These are phyloP conservation scores for Polychytrium aggregatum DNA, from an alignment of 192 early-diverging fungal species.

Conservation along the genomic window DNA sequence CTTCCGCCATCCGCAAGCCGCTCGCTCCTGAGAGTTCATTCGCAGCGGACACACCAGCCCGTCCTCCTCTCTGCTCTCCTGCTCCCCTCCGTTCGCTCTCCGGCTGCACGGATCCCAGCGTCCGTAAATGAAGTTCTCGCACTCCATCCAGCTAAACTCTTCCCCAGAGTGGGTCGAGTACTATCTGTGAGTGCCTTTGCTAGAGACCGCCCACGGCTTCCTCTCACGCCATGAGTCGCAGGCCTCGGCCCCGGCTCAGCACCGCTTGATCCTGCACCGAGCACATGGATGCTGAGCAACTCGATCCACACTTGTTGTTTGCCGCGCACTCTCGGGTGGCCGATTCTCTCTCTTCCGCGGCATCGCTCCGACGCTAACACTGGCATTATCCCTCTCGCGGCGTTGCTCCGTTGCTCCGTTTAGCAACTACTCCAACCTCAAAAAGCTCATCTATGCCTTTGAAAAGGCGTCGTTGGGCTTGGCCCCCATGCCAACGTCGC, in stretches of 20 bases:
- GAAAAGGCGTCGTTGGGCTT: constrained; percentile 33
- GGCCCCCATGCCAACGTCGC: constrained; percentile 17
- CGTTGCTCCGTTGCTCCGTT: background rate
- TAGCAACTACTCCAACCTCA: constrained; percentile 30
- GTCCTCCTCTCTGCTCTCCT: too few relatives aligned
- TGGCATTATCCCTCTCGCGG: too few relatives aligned
- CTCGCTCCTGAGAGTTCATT: too few relatives aligned
- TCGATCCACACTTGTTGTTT: background rate
- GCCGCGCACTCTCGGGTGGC: too few relatives aligned
- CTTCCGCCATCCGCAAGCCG: too few relatives aligned
- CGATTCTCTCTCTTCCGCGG: too few relatives aligned
- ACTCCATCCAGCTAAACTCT: constrained; percentile 82
- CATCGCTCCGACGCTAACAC: too few relatives aligned
- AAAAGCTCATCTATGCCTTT: constrained; percentile 36
- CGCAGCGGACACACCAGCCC: too few relatives aligned
- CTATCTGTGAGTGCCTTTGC: constrained; percentile 21
- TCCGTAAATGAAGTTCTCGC: constrained; percentile 98
- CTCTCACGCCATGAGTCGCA: background rate
- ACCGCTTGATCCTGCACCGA: constrained; percentile 4
- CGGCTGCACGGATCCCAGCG: too few relatives aligned
- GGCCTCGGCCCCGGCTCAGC: background rate
- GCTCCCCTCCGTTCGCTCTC: too few relatives aligned
- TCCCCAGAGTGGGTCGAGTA: constrained; percentile 47
- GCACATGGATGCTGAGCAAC: constrained; percentile 24
- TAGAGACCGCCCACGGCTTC: background rate